phyloP scores from a whole-genome alignment of 805 yeast genomes.

The Wickerhamiella slavikovae region DNA sequence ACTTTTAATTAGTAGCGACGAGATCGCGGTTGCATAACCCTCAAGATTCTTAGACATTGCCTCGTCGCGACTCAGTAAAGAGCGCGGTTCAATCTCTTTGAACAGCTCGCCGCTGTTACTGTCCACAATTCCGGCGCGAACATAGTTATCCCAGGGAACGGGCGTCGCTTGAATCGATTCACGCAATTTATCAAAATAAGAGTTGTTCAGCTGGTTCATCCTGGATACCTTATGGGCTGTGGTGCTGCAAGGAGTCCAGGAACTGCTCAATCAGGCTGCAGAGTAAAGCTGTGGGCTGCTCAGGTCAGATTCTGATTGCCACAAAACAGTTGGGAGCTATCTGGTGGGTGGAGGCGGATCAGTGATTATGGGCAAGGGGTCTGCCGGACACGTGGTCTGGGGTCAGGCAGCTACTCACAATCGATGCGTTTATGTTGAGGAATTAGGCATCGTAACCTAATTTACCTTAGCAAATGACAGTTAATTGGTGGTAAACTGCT shows the following conservation, averaged over 20 bases:
- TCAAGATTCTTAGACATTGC: conserved; percentile 22
- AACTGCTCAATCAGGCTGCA: not conserved
- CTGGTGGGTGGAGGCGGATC: no score
- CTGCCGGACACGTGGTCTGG: no score
- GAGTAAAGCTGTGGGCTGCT: no score
- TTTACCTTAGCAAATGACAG: no score
- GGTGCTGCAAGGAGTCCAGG: not conserved
- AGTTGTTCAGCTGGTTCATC: no score
- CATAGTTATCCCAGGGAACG: conserved; percentile 82
- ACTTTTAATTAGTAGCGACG: conserved; percentile 31
- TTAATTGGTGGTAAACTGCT: no score
- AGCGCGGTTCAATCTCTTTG: conserved; percentile 31
- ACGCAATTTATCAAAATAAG: conserved; percentile 19
- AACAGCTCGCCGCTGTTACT: conserved; percentile 46
- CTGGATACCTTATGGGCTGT: not conserved
- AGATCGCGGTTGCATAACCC: conserved; percentile 32
- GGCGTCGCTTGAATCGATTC: conserved; percentile 55
- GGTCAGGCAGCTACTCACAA: no score
- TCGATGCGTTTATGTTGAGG: no score
- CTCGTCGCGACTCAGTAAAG: conserved; percentile 15
- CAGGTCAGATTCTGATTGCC: no score
- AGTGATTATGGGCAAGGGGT: no score
- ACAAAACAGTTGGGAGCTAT: no score
- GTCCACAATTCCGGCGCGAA: conserved; percentile 47
- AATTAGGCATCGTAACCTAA: no score